Evolutionary conservation across 345 rosid species (phyloP).

Genomic region (Syzygium grande): DNA sequence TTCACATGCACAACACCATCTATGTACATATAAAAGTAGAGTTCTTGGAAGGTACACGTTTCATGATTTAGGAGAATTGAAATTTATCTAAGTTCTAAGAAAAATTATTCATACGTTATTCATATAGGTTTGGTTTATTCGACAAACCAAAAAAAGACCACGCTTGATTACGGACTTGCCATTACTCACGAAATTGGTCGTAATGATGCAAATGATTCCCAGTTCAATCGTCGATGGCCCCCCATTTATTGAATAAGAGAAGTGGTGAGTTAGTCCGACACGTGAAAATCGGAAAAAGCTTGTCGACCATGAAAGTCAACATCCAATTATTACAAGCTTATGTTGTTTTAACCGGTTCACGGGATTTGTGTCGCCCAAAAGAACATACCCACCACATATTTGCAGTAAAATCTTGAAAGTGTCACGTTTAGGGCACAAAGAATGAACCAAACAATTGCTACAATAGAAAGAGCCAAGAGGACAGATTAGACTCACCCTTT

Average conservation of each 20-base stretch:
- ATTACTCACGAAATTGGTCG: not conserved
- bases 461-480: not conserved
- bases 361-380: not conserved
- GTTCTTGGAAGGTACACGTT: not conserved
- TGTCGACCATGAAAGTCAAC: not conserved
- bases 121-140: not conserved
- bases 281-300: not conserved
- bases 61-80: not conserved
- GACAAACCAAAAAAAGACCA: not conserved
- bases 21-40: not conserved
- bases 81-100: not conserved
- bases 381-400: not conserved
- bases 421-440: not conserved
- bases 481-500: not conserved
- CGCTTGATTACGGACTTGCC: not conserved
- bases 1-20: not conserved
- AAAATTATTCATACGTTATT: not conserved
- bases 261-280: not conserved
- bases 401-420: not conserved
- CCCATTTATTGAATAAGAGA: not conserved
- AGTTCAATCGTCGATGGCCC: not conserved
- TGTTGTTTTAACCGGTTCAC: not conserved
- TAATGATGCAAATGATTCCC: not conserved
- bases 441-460: not conserved
- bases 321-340: not conserved